Percentiles rank a stretch among this genome's conserved stretches.
phyloP scores from a whole-genome alignment of 2,329 filamentous ascomycete genomes.

The Pyrenochaeta sp. region DNA sequence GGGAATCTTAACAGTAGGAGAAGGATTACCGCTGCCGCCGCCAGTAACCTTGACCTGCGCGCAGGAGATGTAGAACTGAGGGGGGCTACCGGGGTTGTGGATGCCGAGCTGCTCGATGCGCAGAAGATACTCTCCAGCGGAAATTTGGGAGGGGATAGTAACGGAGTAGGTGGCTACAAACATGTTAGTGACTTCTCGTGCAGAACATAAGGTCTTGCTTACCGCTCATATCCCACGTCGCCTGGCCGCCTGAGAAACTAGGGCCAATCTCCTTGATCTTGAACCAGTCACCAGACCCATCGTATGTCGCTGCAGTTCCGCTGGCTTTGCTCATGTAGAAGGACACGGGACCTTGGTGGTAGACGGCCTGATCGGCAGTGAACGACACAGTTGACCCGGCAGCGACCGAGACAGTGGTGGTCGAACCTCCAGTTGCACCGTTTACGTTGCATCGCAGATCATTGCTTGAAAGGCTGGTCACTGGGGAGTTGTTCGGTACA shows the following conservation, averaged over 20 bases:
- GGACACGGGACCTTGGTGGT: slow-evolving; percentile 49
- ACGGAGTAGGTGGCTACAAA: slow-evolving; percentile 43
- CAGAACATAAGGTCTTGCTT: slow-evolving; percentile 13
- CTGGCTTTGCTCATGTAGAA: slow-evolving; percentile 51
- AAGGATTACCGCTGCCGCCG: slow-evolving; percentile 34
- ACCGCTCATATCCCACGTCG: slow-evolving; percentile 45
- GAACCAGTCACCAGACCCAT: slow-evolving; percentile 51
- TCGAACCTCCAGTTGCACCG: slow-evolving; percentile 36
- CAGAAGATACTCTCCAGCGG: slow-evolving; percentile 58
- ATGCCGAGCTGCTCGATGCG: slow-evolving; percentile 60
- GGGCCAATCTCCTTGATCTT: slow-evolving; percentile 52
- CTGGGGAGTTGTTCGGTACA: slow-evolving; percentile 51
- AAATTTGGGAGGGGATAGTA: slow-evolving; percentile 52
- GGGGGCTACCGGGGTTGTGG: slow-evolving; percentile 49
- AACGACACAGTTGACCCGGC: slow-evolving; percentile 47
- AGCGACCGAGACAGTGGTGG: slow-evolving; percentile 45
- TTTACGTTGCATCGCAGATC: slow-evolving; percentile 50
- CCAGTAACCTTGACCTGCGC: slow-evolving; percentile 59
- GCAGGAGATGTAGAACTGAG: slow-evolving; percentile 51
- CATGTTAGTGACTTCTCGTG: slow-evolving; percentile 15
- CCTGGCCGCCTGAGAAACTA: slow-evolving; percentile 44
- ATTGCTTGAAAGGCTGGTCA: slow-evolving; percentile 40
- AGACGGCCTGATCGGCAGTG: slow-evolving; percentile 48
- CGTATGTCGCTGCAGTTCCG: slow-evolving; percentile 38
- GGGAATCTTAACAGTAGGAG: slow-evolving; percentile 43